Evolutionary conservation across 176 grass and related monocot genomes (phyloP).

Genomic region (Phoenix dactylifera): DNA sequence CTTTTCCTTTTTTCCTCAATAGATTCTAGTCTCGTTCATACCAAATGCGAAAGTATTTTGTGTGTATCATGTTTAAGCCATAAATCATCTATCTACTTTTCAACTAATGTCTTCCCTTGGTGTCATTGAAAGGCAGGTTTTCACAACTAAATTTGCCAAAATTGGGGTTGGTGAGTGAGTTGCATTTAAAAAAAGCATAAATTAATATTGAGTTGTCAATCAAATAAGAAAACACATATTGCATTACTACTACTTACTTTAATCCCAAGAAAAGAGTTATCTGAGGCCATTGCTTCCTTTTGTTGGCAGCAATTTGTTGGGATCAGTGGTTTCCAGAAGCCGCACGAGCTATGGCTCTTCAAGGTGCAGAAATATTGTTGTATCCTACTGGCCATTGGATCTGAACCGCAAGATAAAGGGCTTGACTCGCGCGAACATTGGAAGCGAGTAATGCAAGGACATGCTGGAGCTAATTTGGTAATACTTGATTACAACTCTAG

Average conservation of each 20-base stretch:
- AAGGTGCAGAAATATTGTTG: constrained; percentile 73
- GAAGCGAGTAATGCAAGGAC: constrained; percentile 98
- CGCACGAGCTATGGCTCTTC: constrained; percentile 79
- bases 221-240: no score
- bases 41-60: no score
- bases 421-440: constrained; percentile 76
- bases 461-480: constrained; percentile 96
- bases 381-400: constrained; percentile 91
- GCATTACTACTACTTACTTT: no score
- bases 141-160: constrained; percentile 79
- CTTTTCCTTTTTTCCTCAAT: background rate
- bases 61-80: no score
- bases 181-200: background rate
- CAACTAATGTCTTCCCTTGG: background rate
- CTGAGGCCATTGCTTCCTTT: background rate
- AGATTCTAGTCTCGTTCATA: no score
- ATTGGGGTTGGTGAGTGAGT: constrained; percentile 81
- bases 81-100: background rate
- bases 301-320: constrained; percentile 72
- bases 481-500: background rate
- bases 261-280: no score
- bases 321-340: constrained; percentile 96
- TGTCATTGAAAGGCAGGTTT: constrained; percentile 39
- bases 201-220: no score
- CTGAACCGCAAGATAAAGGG: constrained; percentile 74